These are phyloP conservation scores for Didymosphaeria variabile DNA, from an alignment of 2,329 filamentous ascomycete genomes.

Conservation along the genomic window DNA sequence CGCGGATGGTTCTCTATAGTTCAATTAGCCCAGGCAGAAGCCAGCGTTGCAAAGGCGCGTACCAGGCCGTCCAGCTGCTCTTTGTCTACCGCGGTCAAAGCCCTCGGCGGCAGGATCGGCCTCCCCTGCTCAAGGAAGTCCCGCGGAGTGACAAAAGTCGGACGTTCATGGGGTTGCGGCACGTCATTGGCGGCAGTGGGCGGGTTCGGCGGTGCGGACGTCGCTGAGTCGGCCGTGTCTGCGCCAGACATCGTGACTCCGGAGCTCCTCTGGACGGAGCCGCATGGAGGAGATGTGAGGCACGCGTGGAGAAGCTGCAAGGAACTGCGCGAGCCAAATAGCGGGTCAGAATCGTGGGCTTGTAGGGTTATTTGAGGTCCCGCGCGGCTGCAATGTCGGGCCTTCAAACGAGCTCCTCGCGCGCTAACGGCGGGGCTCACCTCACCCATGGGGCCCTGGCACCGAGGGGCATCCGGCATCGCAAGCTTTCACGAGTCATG, in stretches of 20 bases:
- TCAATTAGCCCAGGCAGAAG: slow-evolving; percentile 20
- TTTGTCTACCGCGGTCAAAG: slow-evolving; percentile 71
- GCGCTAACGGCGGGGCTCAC: slow-evolving; percentile 29
- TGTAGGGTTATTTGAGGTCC: slow-evolving; percentile 18
- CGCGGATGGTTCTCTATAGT: slow-evolving; percentile 81
- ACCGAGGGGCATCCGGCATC: slow-evolving; percentile 1
- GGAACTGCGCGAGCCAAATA: slow-evolving; percentile 19
- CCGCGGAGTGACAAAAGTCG: slow-evolving; percentile 49
- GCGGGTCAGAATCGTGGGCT: slow-evolving; percentile 32
- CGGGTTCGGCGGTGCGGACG: slow-evolving; percentile 17
- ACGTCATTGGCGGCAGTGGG: slow-evolving; percentile 35
- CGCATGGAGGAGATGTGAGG: slow-evolving; percentile 44
- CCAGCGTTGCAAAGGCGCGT: slow-evolving; percentile 46
- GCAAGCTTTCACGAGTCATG: slow-evolving; percentile 8
- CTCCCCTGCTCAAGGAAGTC: slow-evolving; percentile 47
- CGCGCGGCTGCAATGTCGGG: slow-evolving; percentile 16
- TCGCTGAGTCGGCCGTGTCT: slow-evolving; percentile 43
- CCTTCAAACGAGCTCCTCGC: slow-evolving; percentile 18
- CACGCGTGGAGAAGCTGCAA: slow-evolving; percentile 14
- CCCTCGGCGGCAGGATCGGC: slow-evolving; percentile 34
- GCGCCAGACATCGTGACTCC: slow-evolving; percentile 50
- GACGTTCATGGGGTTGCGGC: slow-evolving; percentile 30
- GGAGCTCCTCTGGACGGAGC: slow-evolving; percentile 44
- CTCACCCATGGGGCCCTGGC: slow-evolving; percentile 6
- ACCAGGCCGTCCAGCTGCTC: slow-evolving; percentile 83